Conservation (phyloP, 768 basidiomycete genomes). For the Mrakia blollopis region DNA sequence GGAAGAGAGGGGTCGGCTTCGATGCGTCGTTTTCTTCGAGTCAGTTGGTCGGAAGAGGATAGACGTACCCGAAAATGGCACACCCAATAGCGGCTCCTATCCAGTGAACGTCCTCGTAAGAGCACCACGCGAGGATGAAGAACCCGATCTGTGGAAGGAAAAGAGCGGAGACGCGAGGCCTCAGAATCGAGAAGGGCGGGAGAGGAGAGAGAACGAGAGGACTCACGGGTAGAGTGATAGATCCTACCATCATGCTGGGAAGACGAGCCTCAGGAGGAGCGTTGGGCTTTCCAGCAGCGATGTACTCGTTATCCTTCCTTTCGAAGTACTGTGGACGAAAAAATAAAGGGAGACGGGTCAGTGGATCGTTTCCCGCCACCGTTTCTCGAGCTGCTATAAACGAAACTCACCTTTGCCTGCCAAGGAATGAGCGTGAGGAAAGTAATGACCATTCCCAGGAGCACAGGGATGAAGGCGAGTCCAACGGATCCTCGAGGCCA, state of each 20-base stretch:
- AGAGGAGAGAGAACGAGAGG: no score
- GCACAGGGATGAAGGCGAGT: constrained; percentile 24
- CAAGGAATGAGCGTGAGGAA: constrained; percentile 13
- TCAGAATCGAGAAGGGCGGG: no score
- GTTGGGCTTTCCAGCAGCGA: background rate
- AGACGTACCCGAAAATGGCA: constrained; percentile 9
- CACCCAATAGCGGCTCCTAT: constrained; percentile 24
- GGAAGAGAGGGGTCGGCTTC: no score
- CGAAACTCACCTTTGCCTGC: background rate
- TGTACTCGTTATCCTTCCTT: background rate
- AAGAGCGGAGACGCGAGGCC: no score
- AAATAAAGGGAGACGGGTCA: no score
- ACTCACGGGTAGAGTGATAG: constrained; percentile 4
- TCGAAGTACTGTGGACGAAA: background rate
- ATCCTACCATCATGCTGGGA: constrained; percentile 27
- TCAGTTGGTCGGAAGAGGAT: no score
- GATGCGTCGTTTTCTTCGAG: no score
- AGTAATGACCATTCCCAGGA: constrained; percentile 18
- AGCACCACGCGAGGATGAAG: constrained; percentile 28
- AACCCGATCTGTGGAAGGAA: constrained; percentile 8
- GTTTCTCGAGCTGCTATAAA: no score
- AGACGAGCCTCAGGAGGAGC: constrained; percentile 22
- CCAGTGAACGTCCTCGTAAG: constrained; percentile 31
- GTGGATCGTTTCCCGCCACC: no score
- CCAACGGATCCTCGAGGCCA: constrained; percentile 23